Evolutionary conservation across 495 filamentous ascomycete species (phyloP).

Genomic region (Tuber calosporum): DNA sequence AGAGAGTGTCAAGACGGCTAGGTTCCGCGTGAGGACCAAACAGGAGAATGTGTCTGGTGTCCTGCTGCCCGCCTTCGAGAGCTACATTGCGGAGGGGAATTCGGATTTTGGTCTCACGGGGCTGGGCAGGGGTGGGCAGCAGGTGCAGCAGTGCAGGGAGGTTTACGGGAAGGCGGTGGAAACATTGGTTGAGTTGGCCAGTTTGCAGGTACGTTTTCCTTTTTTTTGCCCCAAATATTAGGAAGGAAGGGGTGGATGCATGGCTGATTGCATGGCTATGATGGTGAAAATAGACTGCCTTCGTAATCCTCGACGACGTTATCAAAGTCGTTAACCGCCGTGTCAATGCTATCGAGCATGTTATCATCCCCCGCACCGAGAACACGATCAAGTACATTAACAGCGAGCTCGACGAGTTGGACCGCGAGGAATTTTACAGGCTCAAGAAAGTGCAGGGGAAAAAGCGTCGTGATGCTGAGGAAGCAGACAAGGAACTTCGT

Average conservation of each 20-base stretch:
- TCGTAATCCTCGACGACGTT: conserved; percentile 95
- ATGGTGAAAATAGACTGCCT: conserved; percentile 62
- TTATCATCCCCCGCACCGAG: conserved; percentile 95
- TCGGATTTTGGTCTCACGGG: conserved; percentile 96
- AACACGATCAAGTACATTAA: conserved; percentile 99
- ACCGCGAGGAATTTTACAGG: conserved; percentile 96
- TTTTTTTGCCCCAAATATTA: not conserved
- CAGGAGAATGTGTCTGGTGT: conserved; percentile 99
- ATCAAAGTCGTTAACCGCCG: conserved; percentile 98
- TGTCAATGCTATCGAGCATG: conserved; percentile 98
- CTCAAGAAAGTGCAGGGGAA: conserved; percentile 80
- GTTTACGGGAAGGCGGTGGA: conserved; percentile 97
- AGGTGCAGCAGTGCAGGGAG: conserved; percentile 89
- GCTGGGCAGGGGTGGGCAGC: conserved; percentile 92
- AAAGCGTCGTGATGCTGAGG: conserved; percentile 76
- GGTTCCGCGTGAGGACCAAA: conserved; percentile 84
- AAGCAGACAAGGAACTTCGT: conserved; percentile 62
- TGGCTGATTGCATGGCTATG: conserved; percentile 3
- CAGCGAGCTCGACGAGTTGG: conserved; percentile 94
- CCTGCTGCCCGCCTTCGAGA: conserved; percentile 86
- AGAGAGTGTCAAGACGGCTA: conserved; percentile 84
- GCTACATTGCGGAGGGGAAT: conserved; percentile 72
- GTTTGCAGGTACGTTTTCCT: conserved; percentile 59
- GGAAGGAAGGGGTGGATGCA: not conserved
- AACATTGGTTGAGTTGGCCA: conserved; percentile 91